A percentile compares a stretch with the other conserved stretches of the same genome.
These are phyloP conservation scores for Mycena sp. DNA, from an alignment of 1,284 basidiomycete genomes.

Conservation along the genomic window DNA sequence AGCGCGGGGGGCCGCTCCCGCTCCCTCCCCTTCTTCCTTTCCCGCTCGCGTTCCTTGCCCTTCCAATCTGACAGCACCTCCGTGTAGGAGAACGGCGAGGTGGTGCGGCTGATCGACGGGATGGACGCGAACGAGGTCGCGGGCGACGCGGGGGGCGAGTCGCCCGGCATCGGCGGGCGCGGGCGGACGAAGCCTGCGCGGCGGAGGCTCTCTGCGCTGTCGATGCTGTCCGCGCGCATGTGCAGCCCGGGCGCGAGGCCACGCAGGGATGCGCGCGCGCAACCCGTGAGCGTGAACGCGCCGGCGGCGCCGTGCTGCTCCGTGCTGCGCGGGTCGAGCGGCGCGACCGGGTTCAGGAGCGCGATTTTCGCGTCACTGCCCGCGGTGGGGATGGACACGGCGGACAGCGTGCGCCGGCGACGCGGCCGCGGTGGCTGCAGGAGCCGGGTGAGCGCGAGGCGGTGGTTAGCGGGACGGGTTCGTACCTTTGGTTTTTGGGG, in stretches of 20 bases:
- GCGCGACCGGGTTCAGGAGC: background rate
- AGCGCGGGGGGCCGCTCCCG: background rate
- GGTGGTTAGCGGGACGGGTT: too few relatives aligned
- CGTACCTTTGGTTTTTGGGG: too few relatives aligned
- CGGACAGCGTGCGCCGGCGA: constrained; percentile 15
- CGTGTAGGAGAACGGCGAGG: constrained; percentile 19
- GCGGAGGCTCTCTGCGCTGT: too few relatives aligned
- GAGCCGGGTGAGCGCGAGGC: too few relatives aligned
- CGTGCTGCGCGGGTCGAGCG: background rate
- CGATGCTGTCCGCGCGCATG: background rate
- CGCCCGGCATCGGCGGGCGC: background rate
- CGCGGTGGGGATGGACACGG: constrained; percentile 4
- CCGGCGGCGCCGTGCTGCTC: constrained; percentile 11
- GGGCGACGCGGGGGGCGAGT: background rate
- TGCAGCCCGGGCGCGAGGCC: background rate
- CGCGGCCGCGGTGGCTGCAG: too few relatives aligned
- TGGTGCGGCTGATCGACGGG: constrained; percentile 29
- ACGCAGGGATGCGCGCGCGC: constrained; percentile 16
- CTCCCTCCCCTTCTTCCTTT: background rate
- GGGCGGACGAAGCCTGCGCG: too few relatives aligned
- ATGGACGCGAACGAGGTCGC: constrained; percentile 1
- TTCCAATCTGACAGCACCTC: constrained; percentile 4
- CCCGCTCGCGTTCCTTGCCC: constrained; percentile 6
- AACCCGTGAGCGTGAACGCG: constrained; percentile 27
- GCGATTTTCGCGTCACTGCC: constrained; percentile 15